Conservation (phyloP, 106 monocot genomes). For the Ottelia alismoides region DNA sequence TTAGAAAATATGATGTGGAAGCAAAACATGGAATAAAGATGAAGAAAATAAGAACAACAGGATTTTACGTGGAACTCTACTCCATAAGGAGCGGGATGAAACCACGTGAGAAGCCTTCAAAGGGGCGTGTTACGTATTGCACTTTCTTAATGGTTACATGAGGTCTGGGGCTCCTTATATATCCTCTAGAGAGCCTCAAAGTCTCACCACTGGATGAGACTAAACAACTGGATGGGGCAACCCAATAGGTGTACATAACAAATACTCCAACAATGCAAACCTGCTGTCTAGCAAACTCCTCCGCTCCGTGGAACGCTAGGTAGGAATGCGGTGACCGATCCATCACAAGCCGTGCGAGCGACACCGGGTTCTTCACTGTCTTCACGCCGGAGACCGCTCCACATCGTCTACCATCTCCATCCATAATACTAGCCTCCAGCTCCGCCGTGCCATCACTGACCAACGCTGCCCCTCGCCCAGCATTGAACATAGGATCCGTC, state of each 20-base stretch:
- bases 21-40: too few species aligned
- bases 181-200: too few species aligned
- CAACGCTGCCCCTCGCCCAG: slow-evolving; percentile 65
- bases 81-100: too few species aligned
- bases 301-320: slow-evolving; percentile 77
- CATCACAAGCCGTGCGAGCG: slow-evolving; percentile 71
- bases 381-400: slow-evolving; percentile 75
- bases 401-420: slow-evolving; percentile 49
- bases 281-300: slow-evolving; percentile 64
- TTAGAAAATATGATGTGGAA: not conserved
- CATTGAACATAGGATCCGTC: slow-evolving; percentile 72
- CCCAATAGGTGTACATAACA: too few species aligned
- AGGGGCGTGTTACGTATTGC: too few species aligned
- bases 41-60: too few species aligned
- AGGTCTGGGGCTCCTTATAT: too few species aligned
- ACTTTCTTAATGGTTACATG: not conserved
- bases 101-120: too few species aligned
- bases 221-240: too few species aligned
- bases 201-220: too few species aligned
- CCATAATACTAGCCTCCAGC: slow-evolving; percentile 38
- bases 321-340: slow-evolving; percentile 78
- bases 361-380: slow-evolving; percentile 79
- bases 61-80: too few species aligned
- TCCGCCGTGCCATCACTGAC: slow-evolving; percentile 39
- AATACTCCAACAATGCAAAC: too few species aligned